Evolutionary conservation across 2,329 filamentous ascomycete genomes (phyloP).

Genomic region (Xylaria sp.): DNA sequence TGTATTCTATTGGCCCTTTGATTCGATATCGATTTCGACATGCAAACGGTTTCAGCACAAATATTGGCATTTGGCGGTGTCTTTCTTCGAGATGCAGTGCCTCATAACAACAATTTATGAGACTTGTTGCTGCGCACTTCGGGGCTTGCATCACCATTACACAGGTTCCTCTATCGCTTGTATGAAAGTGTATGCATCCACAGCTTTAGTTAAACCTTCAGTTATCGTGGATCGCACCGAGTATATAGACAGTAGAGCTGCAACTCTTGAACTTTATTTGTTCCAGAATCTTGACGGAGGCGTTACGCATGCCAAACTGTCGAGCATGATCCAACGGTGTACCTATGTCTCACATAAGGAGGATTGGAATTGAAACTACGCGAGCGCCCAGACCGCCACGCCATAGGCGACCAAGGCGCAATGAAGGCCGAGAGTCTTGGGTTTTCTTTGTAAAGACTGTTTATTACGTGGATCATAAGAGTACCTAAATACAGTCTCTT

Average conservation of each 20-base stretch:
- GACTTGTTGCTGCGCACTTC: neutral
- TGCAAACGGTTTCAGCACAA: neutral
- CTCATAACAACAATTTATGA: neutral
- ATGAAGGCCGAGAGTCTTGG: constrained; percentile 19
- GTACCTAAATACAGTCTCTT: neutral
- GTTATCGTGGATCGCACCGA: neutral
- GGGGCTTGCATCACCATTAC: constrained; percentile 3
- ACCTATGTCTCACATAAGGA: neutral
- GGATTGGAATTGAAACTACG: constrained; percentile 8
- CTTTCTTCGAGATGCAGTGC: neutral
- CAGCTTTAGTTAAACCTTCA: neutral
- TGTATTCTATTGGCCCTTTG: constrained; percentile 1
- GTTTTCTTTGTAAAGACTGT: neutral
- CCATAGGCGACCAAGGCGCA: constrained; percentile 5
- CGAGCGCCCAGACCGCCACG: constrained; percentile 11
- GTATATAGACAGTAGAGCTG: neutral
- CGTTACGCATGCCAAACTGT: neutral
- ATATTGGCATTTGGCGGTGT: neutral
- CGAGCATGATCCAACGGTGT: constrained; percentile 3
- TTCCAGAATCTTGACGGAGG: neutral
- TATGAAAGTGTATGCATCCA: neutral
- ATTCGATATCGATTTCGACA: neutral
- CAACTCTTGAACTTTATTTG: neutral
- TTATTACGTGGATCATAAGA: neutral
- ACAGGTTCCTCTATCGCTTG: neutral